phyloP scores from a whole-genome alignment of 2,329 filamentous ascomycete genomes.

The Clarireedia monteithiana region DNA sequence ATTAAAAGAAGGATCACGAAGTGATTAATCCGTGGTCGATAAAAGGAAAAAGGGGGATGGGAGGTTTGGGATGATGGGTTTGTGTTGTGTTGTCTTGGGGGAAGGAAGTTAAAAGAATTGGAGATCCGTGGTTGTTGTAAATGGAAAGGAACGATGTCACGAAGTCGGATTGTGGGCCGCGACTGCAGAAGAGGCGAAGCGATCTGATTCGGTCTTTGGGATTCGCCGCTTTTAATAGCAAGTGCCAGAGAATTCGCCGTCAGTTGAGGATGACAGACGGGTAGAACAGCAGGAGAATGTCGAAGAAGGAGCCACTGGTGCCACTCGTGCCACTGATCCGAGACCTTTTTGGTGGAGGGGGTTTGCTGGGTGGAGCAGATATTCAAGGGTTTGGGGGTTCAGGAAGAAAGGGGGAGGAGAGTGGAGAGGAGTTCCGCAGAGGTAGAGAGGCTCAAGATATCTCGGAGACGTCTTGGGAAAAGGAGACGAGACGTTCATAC shows the following conservation, averaged over 20 bases:
- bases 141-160: conserved; percentile 9
- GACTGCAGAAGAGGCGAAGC: conserved; percentile 10
- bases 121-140: conserved; percentile 12
- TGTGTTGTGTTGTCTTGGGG: conserved; percentile 2
- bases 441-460: too few species aligned
- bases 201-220: conserved; percentile 1
- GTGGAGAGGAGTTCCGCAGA: too few species aligned
- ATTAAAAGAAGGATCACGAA: conserved; percentile 7
- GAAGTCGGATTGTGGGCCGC: conserved; percentile 9
- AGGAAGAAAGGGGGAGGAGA: background rate
- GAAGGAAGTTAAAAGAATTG: conserved; percentile 8
- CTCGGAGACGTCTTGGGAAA: too few species aligned
- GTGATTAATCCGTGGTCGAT: conserved; percentile 10
- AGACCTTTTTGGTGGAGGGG: background rate
- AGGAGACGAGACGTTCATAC: too few species aligned
- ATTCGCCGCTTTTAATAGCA: background rate
- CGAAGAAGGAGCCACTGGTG: background rate
- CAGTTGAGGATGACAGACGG: background rate
- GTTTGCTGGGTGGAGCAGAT: background rate
- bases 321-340: background rate
- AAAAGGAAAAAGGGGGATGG: conserved; percentile 7
- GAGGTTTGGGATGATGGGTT: background rate
- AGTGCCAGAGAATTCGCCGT: too few species aligned
- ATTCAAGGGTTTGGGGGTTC: too few species aligned
- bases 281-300: background rate